These are phyloP conservation scores for Phytophthora sansomeana DNA, from an alignment of 352 stramenopile genomes.

Conservation along the genomic window DNA sequence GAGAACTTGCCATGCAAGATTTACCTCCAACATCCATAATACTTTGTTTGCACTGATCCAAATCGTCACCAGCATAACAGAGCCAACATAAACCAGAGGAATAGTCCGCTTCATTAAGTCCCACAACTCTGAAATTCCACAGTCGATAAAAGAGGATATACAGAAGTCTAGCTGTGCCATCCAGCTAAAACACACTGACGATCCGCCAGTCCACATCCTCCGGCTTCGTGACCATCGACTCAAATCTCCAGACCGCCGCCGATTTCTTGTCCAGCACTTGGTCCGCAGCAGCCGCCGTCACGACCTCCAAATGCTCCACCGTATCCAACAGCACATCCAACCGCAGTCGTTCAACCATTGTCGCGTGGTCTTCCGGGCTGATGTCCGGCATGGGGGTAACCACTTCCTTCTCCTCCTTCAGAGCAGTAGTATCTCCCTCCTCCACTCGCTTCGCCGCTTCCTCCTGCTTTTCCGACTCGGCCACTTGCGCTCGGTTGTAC, in stretches of 20 bases:
- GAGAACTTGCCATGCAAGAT: too few relatives aligned
- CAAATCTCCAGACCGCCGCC: slow-evolving; percentile 47
- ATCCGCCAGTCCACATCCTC: slow-evolving; percentile 68
- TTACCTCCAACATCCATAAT: too few relatives aligned
- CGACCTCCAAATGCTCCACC: slow-evolving; percentile 53
- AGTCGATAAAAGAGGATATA: neutral
- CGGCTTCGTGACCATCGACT: slow-evolving; percentile 56
- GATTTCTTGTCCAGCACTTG: slow-evolving; percentile 45
- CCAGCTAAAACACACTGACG: slow-evolving; percentile 42
- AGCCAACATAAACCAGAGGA: neutral
- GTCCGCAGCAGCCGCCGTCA: slow-evolving; percentile 30
- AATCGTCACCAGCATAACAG: too few relatives aligned
- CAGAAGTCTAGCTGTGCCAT: too few relatives aligned
- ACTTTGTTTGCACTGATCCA: too few relatives aligned
- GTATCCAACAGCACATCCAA: slow-evolving; percentile 52
- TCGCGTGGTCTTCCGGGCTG: slow-evolving; percentile 28
- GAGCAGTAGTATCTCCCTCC: neutral
- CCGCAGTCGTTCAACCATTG: slow-evolving; percentile 48
- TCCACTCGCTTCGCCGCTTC: slow-evolving; percentile 1
- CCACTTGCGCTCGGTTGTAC: slow-evolving; percentile 44
- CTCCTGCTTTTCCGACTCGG: slow-evolving; percentile 40
- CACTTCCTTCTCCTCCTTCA: slow-evolving; percentile 19
- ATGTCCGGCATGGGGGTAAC: slow-evolving; percentile 17
- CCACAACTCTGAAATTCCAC: neutral
- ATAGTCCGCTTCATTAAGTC: slow-evolving; percentile 2